phyloP scores from a whole-genome alignment of 1,284 basidiomycete genomes.

The Melampsora occidentalis region DNA sequence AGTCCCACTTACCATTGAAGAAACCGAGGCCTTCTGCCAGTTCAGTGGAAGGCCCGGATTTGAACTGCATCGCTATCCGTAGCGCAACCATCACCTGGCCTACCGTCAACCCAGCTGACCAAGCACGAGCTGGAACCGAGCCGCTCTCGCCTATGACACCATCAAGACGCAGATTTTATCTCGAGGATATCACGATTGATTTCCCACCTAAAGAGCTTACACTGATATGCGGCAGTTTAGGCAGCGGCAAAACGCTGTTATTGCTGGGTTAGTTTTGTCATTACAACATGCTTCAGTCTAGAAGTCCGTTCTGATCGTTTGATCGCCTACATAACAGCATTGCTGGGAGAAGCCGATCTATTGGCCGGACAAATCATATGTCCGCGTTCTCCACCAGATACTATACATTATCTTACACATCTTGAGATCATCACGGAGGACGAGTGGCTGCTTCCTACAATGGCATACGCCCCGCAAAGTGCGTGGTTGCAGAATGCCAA shows the following conservation, averaged over 20 bases:
- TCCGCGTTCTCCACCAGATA: conserved; percentile 11
- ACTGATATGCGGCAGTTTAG: conserved; percentile 48
- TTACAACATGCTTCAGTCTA: conserved; percentile 44
- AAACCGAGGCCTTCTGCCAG: background rate
- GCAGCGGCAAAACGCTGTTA: conserved; percentile 51
- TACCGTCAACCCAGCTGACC: background rate
- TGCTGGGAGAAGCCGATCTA: conserved; percentile 5
- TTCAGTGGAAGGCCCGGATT: background rate
- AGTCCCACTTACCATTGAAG: background rate
- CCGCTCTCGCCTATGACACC: background rate
- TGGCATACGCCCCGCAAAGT: conserved; percentile 85
- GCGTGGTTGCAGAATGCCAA: conserved; percentile 77
- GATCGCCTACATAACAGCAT: background rate
- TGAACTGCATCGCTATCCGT: background rate
- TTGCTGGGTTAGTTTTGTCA: conserved; percentile 50
- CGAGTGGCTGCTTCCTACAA: conserved; percentile 34
- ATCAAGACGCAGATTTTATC: conserved; percentile 45
- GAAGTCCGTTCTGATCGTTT: conserved; percentile 30
- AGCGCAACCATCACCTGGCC: conserved; percentile 13
- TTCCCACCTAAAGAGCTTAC: conserved; percentile 47
- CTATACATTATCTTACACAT: conserved; percentile 2
- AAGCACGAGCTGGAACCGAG: background rate
- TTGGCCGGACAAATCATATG: conserved; percentile 14
- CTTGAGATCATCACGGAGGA: background rate
- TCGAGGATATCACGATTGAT: conserved; percentile 47